Base-by-base conservation (phyloP, 2,329 filamentous ascomycete species). In the Didymella arachidicola region DNA sequence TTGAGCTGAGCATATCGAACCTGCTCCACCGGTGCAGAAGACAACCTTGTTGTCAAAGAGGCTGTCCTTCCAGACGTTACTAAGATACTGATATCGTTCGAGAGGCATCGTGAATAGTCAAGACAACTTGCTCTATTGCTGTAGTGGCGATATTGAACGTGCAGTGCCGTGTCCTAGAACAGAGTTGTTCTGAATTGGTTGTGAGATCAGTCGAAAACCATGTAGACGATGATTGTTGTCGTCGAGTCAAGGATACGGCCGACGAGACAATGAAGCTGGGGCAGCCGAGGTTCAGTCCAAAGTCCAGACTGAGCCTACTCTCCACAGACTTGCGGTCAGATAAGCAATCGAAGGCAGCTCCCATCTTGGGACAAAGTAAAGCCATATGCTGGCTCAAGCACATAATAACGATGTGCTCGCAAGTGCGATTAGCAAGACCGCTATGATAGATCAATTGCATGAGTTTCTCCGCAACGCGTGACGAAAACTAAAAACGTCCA, bases 21-120 rank as follows among this genome's bases (percentile, higher is more conserved):
- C 94, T 5, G 93, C 93, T 51, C 95, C 95, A 58, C 95, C 95
- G 3, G 95, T 99, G 72, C 96, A 96, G 79, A 98, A 97, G 67
- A 94, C 86, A 43, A 98, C 93, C 72, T 95, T 94, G 74, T 89
- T 88, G 63, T 89, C 92, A 75, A 97, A 97, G 63, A 97, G 89
- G 64, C 89, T 91, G 78, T 96, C 90, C 68, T 84, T 88, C 93
- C 93, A 97, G 68, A 93, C 87, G 59, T 87, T 84, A 77, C 91
- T 96, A 66, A 97, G 76, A 72, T 93, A 96, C 61, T 91, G 84
- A 51, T 87, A 88, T 68, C 87, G 88, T 7, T 89, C 84, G 49
- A 92, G 77, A 30, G 89, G 79, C 90, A 93, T 93, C 43, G 61
- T 81, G 59, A 8, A 26, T 25, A 3, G 4, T 55, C n/a, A n/a